Conservation (phyloP, 345 rosid genomes). For the Arabidopsis thaliana region DNA sequence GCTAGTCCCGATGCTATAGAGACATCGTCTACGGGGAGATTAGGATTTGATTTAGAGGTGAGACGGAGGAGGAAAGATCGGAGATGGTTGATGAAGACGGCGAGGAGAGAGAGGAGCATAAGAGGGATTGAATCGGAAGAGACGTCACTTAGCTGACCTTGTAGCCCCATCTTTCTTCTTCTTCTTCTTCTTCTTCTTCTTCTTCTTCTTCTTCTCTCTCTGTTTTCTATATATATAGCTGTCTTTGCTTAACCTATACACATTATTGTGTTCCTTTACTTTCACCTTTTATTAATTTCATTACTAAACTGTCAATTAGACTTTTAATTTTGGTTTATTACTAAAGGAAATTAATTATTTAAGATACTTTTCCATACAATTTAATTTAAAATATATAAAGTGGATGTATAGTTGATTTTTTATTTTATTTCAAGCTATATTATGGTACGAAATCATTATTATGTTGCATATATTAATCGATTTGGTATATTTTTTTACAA, state of each 20-base stretch:
- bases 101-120: constrained; percentile 62
- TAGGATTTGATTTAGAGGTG: constrained; percentile 21
- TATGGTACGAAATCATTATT: neutral
- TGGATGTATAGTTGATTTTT: neutral
- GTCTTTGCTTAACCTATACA: constrained; percentile 37
- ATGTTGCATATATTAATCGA: too few species aligned
- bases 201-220: neutral
- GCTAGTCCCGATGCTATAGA: constrained; percentile 62
- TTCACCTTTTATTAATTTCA: neutral
- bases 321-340: neutral
- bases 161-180: constrained; percentile 62
- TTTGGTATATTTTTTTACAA: too few species aligned
- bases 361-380: neutral
- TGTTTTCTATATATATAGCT: constrained; percentile 2
- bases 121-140: constrained; percentile 84
- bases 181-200: constrained; percentile 16
- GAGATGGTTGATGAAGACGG: constrained; percentile 56
- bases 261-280: neutral
- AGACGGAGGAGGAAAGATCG: constrained; percentile 54
- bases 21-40: constrained; percentile 29
- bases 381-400: neutral
- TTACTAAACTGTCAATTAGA: neutral
- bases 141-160: constrained; percentile 71
- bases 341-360: neutral
- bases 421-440: neutral